Percentiles rank a stretch among this genome's conserved stretches.
Evolutionary conservation across 1,284 basidiomycete species (phyloP).

Genomic region (Wallemia hederae): DNA sequence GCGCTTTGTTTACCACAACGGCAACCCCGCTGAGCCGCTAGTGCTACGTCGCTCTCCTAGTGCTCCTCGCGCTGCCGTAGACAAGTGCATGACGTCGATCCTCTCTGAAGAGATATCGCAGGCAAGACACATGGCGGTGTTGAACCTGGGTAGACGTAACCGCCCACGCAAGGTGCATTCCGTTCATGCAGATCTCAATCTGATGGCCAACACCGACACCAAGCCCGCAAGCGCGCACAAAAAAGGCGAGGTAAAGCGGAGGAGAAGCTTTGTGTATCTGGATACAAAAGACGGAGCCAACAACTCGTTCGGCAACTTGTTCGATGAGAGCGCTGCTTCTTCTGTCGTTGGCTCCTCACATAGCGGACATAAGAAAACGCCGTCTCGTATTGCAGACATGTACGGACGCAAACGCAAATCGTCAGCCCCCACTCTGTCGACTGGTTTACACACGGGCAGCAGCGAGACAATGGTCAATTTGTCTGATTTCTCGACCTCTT

Average conservation of each 20-base stretch:
- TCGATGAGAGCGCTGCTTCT: neutral
- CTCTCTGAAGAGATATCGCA: neutral
- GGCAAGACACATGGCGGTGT: neutral
- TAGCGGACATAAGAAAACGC: neutral
- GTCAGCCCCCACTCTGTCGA: neutral
- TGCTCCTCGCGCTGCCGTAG: neutral
- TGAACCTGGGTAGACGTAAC: neutral
- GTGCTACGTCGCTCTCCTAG: neutral
- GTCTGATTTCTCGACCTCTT: neutral
- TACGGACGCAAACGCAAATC: neutral
- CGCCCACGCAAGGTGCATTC: neutral
- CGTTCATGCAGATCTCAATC: neutral
- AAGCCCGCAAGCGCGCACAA: neutral
- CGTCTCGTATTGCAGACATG: neutral
- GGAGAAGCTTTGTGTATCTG: neutral
- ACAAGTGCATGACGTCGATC: neutral
- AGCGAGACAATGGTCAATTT: neutral
- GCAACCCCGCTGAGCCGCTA: neutral
- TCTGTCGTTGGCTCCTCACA: neutral
- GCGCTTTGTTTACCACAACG: neutral
- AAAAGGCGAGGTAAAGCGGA: neutral
- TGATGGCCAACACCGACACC: neutral
- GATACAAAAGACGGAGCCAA: neutral
- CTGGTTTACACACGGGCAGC: too few relatives aligned
- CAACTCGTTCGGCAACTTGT: neutral